Evolutionary conservation across 75 land plant species (phyloP), one percentile per base, ranked within the genome.

Genomic region (Sequoiadendron giganteum): DNA sequence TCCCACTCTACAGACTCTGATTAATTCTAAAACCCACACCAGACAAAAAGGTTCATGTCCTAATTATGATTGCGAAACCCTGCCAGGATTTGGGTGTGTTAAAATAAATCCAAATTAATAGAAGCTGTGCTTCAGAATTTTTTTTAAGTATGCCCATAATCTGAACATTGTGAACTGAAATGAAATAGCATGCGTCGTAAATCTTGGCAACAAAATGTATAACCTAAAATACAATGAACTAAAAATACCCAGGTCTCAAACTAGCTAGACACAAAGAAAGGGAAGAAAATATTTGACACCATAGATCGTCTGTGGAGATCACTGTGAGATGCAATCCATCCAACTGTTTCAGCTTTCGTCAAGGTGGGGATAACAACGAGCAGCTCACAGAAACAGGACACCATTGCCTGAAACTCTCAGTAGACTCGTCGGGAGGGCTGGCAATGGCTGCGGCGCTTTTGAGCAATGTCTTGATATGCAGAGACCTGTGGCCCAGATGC

Each of bases 311-410:
- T 43, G 10, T 80, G 48, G 11, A 15, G 45, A 15, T 80, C 47
- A 80, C 9, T 80, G 11, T 80, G 83, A 52, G 88, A 90, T 86
- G 91, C 88, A 85, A 93, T 80, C 95, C 92, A 93, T 3, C 93
- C 93, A 68, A 48, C 80, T 5, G 91, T 92, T 75, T 89, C 91
- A 89, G 93, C 88, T 91, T 90, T 95, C 47, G 91, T 83, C 21
- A 92, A 54, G 5, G 93, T 93, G 42, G 89, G 76, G 52, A 93
- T 79, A 86, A 95, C 88, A 85, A 93, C 91, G 47, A 92, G 52
- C 84, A 92, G 93, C 84, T 93, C 92, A 86, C 93, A 93, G 48
- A 84, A 49, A 39, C 90, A 90, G 88, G 93, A 93, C 93, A 93
- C 88, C 89, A 90, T 40, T 95, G 93, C 85, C 93, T 92, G 32